Evolutionary conservation across 305 asterid genomes (phyloP).

Genomic region (Withania somnifera): DNA sequence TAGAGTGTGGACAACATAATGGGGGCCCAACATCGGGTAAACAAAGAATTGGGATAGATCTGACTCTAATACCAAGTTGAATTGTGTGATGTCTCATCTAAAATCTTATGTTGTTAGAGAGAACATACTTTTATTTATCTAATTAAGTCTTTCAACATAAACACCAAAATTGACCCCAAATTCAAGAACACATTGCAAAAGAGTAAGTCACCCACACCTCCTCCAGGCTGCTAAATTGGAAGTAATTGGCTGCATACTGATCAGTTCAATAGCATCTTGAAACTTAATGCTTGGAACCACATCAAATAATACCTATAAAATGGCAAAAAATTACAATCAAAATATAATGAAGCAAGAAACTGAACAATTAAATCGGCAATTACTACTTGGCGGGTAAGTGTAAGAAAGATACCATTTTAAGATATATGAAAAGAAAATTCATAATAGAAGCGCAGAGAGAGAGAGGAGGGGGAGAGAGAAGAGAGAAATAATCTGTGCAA

Average conservation of each 20-base stretch:
- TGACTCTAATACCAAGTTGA: background rate
- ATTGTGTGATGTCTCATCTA: background rate
- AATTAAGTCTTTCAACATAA: background rate
- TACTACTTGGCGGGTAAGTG: background rate
- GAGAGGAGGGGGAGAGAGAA: background rate
- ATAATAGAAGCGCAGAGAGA: background rate
- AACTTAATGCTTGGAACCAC: slow-evolving; percentile 85
- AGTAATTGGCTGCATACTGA: slow-evolving; percentile 96
- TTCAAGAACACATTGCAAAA: background rate
- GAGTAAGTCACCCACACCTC: slow-evolving; percentile 40
- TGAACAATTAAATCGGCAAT: background rate
- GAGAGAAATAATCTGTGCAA: background rate
- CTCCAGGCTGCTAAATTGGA: slow-evolving; percentile 92
- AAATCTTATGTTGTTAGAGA: background rate
- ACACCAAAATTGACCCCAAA: background rate
- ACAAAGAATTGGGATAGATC: background rate
- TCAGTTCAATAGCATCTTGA: slow-evolving; percentile 88
- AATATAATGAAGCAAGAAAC: background rate
- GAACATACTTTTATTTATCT: background rate
- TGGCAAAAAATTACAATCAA: slow-evolving; percentile 4
- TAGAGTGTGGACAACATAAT: background rate
- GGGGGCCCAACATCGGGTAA: background rate
- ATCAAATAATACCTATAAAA: slow-evolving; percentile 77
- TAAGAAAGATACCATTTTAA: background rate
- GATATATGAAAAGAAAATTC: background rate